phyloP scores from a whole-genome alignment of 2,329 filamentous ascomycete species.

The Endoconidiophora laricicola region DNA sequence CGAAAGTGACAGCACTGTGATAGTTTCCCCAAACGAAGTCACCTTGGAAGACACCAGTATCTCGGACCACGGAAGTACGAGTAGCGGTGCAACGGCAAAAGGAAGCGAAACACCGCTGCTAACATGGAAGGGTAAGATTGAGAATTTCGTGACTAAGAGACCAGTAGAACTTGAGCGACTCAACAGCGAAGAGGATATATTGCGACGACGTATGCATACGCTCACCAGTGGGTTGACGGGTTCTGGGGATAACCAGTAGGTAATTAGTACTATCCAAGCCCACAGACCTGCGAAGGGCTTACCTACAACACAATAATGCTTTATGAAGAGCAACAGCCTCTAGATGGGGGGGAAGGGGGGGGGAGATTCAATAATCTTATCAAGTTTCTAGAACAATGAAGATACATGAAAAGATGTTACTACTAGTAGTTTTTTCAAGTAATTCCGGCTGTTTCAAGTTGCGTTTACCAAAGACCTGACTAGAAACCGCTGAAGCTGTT shows the following conservation, averaged over 20 bases:
- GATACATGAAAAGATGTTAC: no score
- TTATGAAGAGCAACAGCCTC: no score
- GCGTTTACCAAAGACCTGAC: no score
- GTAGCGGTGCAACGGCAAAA: slow-evolving; percentile 7
- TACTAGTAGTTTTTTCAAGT: no score
- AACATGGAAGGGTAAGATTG: slow-evolving; percentile 18
- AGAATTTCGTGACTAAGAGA: slow-evolving; percentile 19
- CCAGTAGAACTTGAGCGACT: slow-evolving; percentile 35
- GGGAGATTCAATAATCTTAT: no score
- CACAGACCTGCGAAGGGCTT: no score
- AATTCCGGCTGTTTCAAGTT: no score
- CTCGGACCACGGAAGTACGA: slow-evolving; percentile 18
- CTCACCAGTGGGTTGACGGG: slow-evolving; percentile 37
- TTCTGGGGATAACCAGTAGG: slow-evolving; percentile 25
- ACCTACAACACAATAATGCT: no score
- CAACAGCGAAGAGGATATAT: slow-evolving; percentile 39
- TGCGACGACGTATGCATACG: slow-evolving; percentile 41
- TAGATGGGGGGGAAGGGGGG: no score
- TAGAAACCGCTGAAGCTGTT: no score
- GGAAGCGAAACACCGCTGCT: slow-evolving; percentile 2
- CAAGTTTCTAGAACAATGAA: no score
- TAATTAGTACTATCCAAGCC: neutral
- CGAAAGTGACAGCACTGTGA: slow-evolving; percentile 14
- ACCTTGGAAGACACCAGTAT: slow-evolving; percentile 15
- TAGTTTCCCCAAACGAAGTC: slow-evolving; percentile 13